phyloP scores from a whole-genome alignment of 2,329 filamentous ascomycete species.

The Colletotrichum phormii region DNA sequence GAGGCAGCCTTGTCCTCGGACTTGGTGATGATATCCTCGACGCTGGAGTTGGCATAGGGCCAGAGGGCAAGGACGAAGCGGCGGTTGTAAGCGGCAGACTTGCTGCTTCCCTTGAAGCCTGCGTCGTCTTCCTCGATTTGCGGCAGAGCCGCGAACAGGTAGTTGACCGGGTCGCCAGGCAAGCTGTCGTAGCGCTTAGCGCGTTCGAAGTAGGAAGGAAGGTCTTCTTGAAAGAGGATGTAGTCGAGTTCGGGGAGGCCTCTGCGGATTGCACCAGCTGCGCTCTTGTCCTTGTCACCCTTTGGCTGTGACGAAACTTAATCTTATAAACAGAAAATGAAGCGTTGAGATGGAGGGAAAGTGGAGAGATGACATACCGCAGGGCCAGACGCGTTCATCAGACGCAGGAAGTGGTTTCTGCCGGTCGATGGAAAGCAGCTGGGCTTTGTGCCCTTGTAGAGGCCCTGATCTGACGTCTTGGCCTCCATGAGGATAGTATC shows the following conservation, averaged over 20 bases:
- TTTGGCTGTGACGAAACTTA: background rate
- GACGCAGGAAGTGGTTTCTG: constrained; percentile 7
- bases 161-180: constrained; percentile 27
- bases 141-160: constrained; percentile 22
- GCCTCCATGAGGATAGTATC: background rate
- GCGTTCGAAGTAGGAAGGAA: constrained; percentile 23
- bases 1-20: constrained; percentile 11
- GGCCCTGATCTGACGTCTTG: background rate
- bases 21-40: constrained; percentile 10
- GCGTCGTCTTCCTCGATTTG: constrained; percentile 13
- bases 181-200: constrained; percentile 16
- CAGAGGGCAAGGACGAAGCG: constrained; percentile 28
- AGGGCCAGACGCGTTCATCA: constrained; percentile 1
- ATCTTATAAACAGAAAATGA: background rate
- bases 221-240: constrained; percentile 20
- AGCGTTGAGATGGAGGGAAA: background rate
- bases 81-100: background rate
- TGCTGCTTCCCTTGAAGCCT: background rate
- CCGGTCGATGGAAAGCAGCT: constrained; percentile 9
- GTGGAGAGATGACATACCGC: background rate
- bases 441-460: background rate
- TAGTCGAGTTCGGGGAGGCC: constrained; percentile 26
- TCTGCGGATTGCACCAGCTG: background rate
- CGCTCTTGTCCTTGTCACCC: background rate
- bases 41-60: constrained; percentile 33